Conservation (phyloP, 208 protist genomes). For the Lotmaria passim region DNA sequence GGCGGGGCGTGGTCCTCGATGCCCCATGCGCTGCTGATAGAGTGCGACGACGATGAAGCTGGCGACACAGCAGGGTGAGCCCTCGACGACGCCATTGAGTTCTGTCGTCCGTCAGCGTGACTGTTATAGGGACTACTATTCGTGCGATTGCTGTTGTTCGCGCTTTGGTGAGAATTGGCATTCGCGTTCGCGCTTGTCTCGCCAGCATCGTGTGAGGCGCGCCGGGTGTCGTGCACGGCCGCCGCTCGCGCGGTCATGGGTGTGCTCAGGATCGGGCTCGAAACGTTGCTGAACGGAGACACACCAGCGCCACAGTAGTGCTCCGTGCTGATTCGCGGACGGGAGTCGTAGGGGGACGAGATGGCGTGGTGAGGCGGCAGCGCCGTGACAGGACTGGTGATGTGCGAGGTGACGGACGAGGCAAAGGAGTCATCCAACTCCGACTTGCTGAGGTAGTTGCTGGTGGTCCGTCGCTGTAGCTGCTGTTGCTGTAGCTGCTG, state of each 20-base stretch:
- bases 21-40: neutral
- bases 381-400: slow-evolving; percentile 4
- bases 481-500: neutral
- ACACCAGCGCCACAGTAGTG: neutral
- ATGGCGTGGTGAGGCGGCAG: neutral
- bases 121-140: too few species aligned
- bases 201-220: neutral
- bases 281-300: neutral
- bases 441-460: slow-evolving; percentile 2
- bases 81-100: too few species aligned
- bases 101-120: too few species aligned
- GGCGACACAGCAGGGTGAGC: too few species aligned
- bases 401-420: slow-evolving; percentile 8
- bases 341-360: slow-evolving; percentile 8
- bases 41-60: neutral
- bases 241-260: slow-evolving; percentile 1
- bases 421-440: slow-evolving; percentile 9
- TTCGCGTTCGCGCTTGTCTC: neutral
- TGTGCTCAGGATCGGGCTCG: neutral
- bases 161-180: neutral
- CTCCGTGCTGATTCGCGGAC: neutral
- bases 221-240: slow-evolving; percentile 7
- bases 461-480: neutral
- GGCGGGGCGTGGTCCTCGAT: slow-evolving; percentile 15
- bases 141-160: neutral